Evolutionary conservation across 768 basidiomycete genomes (phyloP).

Genomic region (Serendipita vermifera): DNA sequence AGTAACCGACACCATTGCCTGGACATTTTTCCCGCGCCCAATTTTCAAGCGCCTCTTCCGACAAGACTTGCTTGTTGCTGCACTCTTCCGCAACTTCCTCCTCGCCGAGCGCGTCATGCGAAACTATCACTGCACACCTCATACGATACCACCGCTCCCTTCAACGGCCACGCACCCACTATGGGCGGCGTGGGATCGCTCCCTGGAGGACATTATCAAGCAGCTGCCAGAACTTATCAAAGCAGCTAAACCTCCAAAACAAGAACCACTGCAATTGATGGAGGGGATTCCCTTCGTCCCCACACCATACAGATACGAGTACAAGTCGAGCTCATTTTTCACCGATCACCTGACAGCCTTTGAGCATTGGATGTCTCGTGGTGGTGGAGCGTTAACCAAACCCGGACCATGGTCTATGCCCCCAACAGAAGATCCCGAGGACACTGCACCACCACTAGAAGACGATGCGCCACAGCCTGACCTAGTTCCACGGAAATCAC

Average conservation of each 20-base stretch:
- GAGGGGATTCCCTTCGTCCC: slow-evolving; percentile 6
- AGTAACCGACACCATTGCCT: slow-evolving; percentile 97
- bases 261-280: slow-evolving; percentile 10
- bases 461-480: slow-evolving; percentile 31
- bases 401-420: slow-evolving; percentile 65
- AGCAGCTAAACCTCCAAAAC: slow-evolving; percentile 24
- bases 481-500: slow-evolving; percentile 78
- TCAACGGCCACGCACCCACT: slow-evolving; percentile 93
- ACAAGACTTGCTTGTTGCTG: slow-evolving; percentile 90
- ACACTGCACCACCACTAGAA: slow-evolving; percentile 18
- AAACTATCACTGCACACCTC: slow-evolving; percentile 91
- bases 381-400: slow-evolving; percentile 70
- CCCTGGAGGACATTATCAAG: slow-evolving; percentile 83
- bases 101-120: slow-evolving; percentile 97
- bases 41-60: slow-evolving; percentile 89
- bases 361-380: slow-evolving; percentile 94
- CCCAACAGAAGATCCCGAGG: slow-evolving; percentile 6
- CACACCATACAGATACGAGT: slow-evolving; percentile 34
- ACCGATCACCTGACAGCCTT: slow-evolving; percentile 93
- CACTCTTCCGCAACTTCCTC: slow-evolving; percentile 92
- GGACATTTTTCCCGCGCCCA: slow-evolving; percentile 92
- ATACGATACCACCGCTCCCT: slow-evolving; percentile 82
- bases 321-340: slow-evolving; percentile 84
- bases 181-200: slow-evolving; percentile 97
- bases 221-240: slow-evolving; percentile 68